phyloP scores from a whole-genome alignment of 208 protist genomes.

The Crithidia fasciculata region DNA sequence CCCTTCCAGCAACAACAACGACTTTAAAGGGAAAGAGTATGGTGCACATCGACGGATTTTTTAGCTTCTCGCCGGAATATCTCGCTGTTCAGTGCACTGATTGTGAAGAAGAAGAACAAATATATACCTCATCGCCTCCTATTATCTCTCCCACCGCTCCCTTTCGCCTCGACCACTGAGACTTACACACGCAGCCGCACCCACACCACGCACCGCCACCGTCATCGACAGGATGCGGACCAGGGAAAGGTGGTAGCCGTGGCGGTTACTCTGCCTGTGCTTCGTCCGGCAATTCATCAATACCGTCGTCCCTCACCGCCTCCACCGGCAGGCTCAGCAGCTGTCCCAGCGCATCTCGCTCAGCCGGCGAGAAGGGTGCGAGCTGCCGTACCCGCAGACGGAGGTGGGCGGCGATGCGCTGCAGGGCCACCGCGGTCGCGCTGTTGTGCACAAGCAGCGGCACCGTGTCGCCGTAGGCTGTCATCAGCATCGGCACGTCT shows the following conservation, averaged over 20 bases:
- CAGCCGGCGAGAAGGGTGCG: constrained; percentile 14
- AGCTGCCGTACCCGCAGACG: constrained; percentile 14
- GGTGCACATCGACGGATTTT: too few relatives aligned
- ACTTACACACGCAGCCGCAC: too few relatives aligned
- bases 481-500: constrained; percentile 27
- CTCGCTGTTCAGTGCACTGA: too few relatives aligned
- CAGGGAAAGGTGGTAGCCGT: background rate
- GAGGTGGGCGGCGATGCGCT: constrained; percentile 12
- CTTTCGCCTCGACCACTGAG: too few relatives aligned
- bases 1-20: too few relatives aligned
- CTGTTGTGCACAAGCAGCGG: constrained; percentile 25
- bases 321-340: constrained; percentile 17
- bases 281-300: background rate
- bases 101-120: too few relatives aligned
- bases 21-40: too few relatives aligned
- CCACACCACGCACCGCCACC: too few relatives aligned
- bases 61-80: too few relatives aligned
- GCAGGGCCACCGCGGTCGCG: constrained; percentile 4
- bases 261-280: background rate
- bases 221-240: too few relatives aligned
- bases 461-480: constrained; percentile 26
- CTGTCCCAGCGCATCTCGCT: constrained; percentile 8
- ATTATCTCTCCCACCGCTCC: too few relatives aligned
- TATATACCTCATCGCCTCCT: too few relatives aligned
- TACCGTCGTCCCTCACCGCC: background rate